Base-by-base conservation (phyloP, 495 filamentous ascomycete genomes). In the Cenococcum geophilum region DNA sequence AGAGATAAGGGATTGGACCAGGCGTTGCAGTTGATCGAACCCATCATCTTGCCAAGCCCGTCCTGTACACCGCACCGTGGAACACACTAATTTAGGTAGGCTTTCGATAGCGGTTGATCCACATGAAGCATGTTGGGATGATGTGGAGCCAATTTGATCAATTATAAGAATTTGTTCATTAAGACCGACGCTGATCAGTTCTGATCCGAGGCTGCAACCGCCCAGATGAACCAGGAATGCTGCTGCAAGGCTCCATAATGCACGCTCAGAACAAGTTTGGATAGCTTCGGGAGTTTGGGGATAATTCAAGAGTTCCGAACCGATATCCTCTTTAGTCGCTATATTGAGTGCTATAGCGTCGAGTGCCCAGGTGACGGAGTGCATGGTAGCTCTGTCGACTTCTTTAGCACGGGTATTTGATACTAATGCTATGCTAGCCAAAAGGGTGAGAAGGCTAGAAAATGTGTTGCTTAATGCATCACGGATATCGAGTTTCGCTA, bases 391-490 rank as follows among this genome's bases (percentile, higher is more conserved):
- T 32, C 57, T 43, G 37, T 35, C 59, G 21, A 11, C n/a, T 11
- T 34, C 12, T 9, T 61, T 20, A 1, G 9, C 42, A 42, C 50
- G 49, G 23, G 35, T 51, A 8, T 50, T 21, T 12, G 37, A 43
- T 25, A 56, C 45, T 16, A 63, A 59, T 8, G 57, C 57, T 32
- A 66, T 61, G 16, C 63, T 60, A 21, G 48, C 51, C 10, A 69
- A 45, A 18, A 69, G 1, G 3, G 66, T 66, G 32, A 65, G 54
- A 14, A 69, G 62, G 36, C 63, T 66, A 3, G 60, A 60, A 37
- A 63, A 57, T 5, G 66, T 69, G 10, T 59, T 69, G 35, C 61
- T 65, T 22, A 69, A 47, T 18, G 66, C 66, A 37, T 63, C 57
- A 9, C 66, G 59, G 18, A 63, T 37, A 0, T 59, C 66, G 16